Evolutionary conservation across 2,329 filamentous ascomycete genomes (phyloP), one percentile per base, ranked within the genome.

Genomic region (Thermothelomyces thermophilus): DNA sequence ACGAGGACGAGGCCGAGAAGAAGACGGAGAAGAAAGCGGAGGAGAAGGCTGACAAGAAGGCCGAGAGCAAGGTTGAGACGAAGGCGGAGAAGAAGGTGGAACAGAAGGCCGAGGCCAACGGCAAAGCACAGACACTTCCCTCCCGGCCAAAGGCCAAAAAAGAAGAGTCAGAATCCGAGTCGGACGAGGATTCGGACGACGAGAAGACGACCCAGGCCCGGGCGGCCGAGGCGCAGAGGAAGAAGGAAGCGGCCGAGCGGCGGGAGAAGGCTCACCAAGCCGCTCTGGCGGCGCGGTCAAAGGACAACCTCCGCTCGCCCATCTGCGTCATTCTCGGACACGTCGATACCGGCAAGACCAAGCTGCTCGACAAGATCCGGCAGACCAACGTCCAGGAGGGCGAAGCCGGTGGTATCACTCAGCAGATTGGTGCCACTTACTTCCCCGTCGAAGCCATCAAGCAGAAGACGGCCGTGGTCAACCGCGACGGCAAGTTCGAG

Each of bases 321-420:
- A 98, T 98, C 71, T 97, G 93, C 78, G 97, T 91, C 85, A 98
- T 98, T 79, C 82, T 98, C 57, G 93, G 93, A 63, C 93, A 98
- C 81, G 93, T 98, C 80, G 93, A 98, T 83, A 98, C 94, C 40
- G 93, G 93, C 68, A 98, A 98, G 76, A 98, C 93, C n/a, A 98
- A 97, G 74, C 76, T 98, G 56, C 79, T 98, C 51, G 93, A 98
- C 76, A 98, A 98, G 75, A 88, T 98, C 64, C 87, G 93, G 64
- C 90, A 96, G 70, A 97, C 93, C 51, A 97, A 98, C 66, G 93
- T 98, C 31, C 94, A 98, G 66, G 93, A 97, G 72, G 93, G 93
- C 63, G 93, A 98, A 80, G 94, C 93, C 35, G 94, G 93, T 77
- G 93, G 93, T 83, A 98, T 98, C 64, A 98, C 93, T 7, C 93